Base-by-base conservation (phyloP, 768 basidiomycete genomes). In the Pisolithus microcarpus region DNA sequence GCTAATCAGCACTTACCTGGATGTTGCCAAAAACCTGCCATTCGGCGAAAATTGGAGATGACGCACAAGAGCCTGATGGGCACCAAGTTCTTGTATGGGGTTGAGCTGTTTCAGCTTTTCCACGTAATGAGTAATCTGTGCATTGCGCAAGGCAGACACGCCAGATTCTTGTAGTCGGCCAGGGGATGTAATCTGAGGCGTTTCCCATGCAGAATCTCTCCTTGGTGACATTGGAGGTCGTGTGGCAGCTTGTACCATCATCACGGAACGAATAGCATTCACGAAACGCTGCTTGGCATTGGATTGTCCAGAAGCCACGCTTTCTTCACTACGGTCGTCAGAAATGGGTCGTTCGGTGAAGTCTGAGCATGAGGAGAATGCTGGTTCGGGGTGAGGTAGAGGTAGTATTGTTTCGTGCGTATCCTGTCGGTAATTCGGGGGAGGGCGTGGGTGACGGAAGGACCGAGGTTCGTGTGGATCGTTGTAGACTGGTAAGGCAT, bases 41-140 rank as follows among this genome's bases (percentile, higher is more conserved):
- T 77, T 73, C 5, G 78, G 79, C 13, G 79, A 79, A 60, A 79
- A 79, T 52, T 80, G 76, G 43, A 79, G 59, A 55, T 79, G 76
- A 43, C 77, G 63, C 18, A 79, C 78, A 23, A 80, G 70, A 6
- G 78, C 79, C 40, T 67, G 65, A 49, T 79, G 78, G 18, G 72
- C 71, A 19, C 62, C 68, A 45, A 75, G 56, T 44, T 72, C 73
- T 53, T 79, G 73, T 8, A 70, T 71, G 38, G 66, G 60, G 40
- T 61, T 61, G 52, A 79, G 56, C 39, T 53, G 59, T 58, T 69
- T 72, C 49, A 79, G 51, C 43, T 70, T 73, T 39, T 75, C 72
- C 21, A 74, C 65, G 11, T 76, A 65, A 11, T 56, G 46, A 3
- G 71, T 66, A 10, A 78, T 65, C 13, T 78, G 68, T 45, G 65